Percentiles rank a stretch among this genome's conserved stretches.
phyloP scores from a whole-genome alignment of 1,284 basidiomycete species.

The Ustilago shanxiensis region DNA sequence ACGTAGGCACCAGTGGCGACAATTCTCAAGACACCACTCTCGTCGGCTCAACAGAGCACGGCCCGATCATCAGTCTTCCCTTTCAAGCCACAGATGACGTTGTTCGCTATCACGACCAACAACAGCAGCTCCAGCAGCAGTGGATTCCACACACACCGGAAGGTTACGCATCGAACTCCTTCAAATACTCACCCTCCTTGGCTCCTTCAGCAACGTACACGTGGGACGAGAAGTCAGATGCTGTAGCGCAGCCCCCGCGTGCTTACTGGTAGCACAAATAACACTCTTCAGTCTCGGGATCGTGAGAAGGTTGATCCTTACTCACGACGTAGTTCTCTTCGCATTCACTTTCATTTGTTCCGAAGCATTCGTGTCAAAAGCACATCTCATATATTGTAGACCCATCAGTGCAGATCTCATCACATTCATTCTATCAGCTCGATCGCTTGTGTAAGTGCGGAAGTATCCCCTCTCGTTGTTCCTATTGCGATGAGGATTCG shows the following conservation, averaged over 20 bases:
- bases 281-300: neutral
- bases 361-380: constrained; percentile 1
- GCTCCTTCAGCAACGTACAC: constrained; percentile 1
- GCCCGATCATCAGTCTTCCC: neutral
- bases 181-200: constrained; percentile 8
- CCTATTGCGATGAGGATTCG: neutral
- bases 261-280: constrained; percentile 10
- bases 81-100: constrained; percentile 6
- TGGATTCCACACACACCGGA: constrained; percentile 10
- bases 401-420: neutral
- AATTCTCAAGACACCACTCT: constrained; percentile 26
- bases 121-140: constrained; percentile 1
- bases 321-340: neutral
- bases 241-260: constrained; percentile 13
- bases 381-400: neutral
- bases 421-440: constrained; percentile 2
- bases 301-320: constrained; percentile 6
- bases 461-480: neutral
- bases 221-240: constrained; percentile 14
- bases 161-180: constrained; percentile 22
- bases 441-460: neutral
- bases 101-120: constrained; percentile 10
- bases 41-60: constrained; percentile 14
- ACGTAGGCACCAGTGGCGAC: neutral
- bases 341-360: neutral